Percentiles rank a stretch among this genome's conserved stretches.
These are phyloP conservation scores for Letharia columbiana DNA, from an alignment of 495 filamentous ascomycete genomes.

Conservation along the genomic window DNA sequence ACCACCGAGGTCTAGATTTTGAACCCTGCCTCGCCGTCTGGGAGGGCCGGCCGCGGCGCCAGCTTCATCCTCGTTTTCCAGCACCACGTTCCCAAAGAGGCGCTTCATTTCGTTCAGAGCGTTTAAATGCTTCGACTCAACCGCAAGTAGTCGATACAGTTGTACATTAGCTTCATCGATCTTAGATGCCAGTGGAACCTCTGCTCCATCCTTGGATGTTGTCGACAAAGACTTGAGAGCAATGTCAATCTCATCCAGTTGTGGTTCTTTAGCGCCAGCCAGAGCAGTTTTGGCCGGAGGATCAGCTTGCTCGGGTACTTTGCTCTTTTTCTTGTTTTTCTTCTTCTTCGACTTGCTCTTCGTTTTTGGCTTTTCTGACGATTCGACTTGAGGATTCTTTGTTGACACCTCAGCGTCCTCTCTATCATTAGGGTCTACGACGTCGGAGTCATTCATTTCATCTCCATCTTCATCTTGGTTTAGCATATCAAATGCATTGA, in stretches of 20 bases:
- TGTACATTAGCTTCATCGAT: slow-evolving; percentile 22
- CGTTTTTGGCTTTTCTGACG: slow-evolving; percentile 17
- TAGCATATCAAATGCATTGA: slow-evolving; percentile 45
- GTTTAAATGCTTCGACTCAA: slow-evolving; percentile 75
- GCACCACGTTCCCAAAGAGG: slow-evolving; percentile 75
- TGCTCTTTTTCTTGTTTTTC: slow-evolving; percentile 23
- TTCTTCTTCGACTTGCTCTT: slow-evolving; percentile 26
- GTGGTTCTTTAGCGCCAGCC: slow-evolving; percentile 34
- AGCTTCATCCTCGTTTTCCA: slow-evolving; percentile 50
- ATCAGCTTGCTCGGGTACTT: slow-evolving; percentile 7
- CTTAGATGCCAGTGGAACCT: background rate
- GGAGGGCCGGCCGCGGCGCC: slow-evolving; percentile 29
- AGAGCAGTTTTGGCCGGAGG: slow-evolving; percentile 27
- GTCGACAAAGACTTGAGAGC: slow-evolving; percentile 60
- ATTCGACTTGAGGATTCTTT: background rate
- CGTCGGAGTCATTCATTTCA: slow-evolving; percentile 45
- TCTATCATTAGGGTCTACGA: slow-evolving; percentile 30
- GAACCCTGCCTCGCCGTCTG: slow-evolving; percentile 44
- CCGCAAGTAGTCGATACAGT: slow-evolving; percentile 49
- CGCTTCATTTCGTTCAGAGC: slow-evolving; percentile 87
- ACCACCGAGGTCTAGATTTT: slow-evolving; percentile 59
- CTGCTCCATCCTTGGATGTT: slow-evolving; percentile 15
- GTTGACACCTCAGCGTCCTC: slow-evolving; percentile 10
- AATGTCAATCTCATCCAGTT: slow-evolving; percentile 74
- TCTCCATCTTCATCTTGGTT: slow-evolving; percentile 55